Conservation (phyloP, 805 yeast genomes). For the Dipodascopsis uninucleata region DNA sequence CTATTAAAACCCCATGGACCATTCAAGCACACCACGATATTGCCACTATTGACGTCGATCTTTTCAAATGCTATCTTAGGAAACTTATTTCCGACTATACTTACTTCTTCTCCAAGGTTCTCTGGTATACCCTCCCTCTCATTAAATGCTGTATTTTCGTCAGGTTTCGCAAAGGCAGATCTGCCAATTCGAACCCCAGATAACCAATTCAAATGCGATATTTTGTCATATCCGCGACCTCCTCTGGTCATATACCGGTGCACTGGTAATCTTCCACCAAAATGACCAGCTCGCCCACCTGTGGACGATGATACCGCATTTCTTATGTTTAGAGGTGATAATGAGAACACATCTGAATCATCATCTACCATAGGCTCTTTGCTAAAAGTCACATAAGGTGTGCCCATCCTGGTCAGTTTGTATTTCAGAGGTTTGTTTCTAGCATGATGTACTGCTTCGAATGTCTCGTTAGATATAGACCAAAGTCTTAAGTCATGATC, state of each 20-base stretch:
- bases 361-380: conserved; percentile 45
- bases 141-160: conserved; percentile 30
- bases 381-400: conserved; percentile 48
- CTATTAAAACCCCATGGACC: conserved; percentile 65
- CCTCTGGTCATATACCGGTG: conserved; percentile 25
- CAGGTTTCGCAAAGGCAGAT: conserved; percentile 40
- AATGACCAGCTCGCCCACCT: conserved; percentile 1
- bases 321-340: neutral
- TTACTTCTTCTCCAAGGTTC: conserved; percentile 87
- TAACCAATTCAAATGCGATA: conserved; percentile 82
- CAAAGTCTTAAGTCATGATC: conserved; percentile 82
- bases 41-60: conserved; percentile 84
- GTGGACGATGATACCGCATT: neutral
- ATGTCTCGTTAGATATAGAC: conserved; percentile 55
- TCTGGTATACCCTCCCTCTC: conserved; percentile 39
- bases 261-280: neutral
- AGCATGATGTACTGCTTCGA: conserved; percentile 40
- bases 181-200: conserved; percentile 82
- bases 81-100: conserved; percentile 80
- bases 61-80: conserved; percentile 83
- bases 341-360: conserved; percentile 3
- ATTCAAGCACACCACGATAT: conserved; percentile 65
- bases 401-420: conserved; percentile 41
- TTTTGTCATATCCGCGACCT: conserved; percentile 30
- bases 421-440: conserved; percentile 40